phyloP scores from a whole-genome alignment of 257 asterid genomes.

The Marsdenia floribunda region DNA sequence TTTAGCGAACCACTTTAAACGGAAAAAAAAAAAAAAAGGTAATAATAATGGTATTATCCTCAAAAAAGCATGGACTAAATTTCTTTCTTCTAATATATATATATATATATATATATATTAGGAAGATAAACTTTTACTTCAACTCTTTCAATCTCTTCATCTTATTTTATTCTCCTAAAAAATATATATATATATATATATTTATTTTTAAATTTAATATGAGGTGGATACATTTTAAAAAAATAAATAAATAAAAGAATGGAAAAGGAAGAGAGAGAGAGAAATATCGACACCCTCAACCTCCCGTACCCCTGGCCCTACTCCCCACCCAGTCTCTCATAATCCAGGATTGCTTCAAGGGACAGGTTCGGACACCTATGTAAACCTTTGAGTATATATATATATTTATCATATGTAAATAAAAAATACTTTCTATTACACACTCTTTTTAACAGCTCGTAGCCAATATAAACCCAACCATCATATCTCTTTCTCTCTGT shows the following conservation, averaged over 20 bases:
- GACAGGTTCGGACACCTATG: background rate
- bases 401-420: background rate
- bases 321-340: background rate
- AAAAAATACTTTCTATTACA: background rate
- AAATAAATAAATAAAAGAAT: background rate
- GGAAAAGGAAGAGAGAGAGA: background rate
- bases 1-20: background rate
- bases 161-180: too few species aligned
- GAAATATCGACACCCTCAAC: background rate
- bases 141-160: too few species aligned
- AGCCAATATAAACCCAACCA: constrained; percentile 1
- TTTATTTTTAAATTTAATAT: too few species aligned
- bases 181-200: too few species aligned
- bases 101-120: too few species aligned
- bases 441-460: constrained; percentile 8
- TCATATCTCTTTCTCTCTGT: background rate
- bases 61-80: background rate
- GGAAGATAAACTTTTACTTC: too few species aligned
- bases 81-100: too few species aligned
- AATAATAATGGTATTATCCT: background rate
- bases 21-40: background rate
- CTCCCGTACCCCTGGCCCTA: background rate
- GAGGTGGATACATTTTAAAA: too few species aligned
- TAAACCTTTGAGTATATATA: background rate
- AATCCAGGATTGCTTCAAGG: background rate